A percentile compares a stretch with the other conserved stretches of the same genome.
Evolutionary conservation across 352 stramenopile species (phyloP).

Genomic region (Globisporangium solare): DNA sequence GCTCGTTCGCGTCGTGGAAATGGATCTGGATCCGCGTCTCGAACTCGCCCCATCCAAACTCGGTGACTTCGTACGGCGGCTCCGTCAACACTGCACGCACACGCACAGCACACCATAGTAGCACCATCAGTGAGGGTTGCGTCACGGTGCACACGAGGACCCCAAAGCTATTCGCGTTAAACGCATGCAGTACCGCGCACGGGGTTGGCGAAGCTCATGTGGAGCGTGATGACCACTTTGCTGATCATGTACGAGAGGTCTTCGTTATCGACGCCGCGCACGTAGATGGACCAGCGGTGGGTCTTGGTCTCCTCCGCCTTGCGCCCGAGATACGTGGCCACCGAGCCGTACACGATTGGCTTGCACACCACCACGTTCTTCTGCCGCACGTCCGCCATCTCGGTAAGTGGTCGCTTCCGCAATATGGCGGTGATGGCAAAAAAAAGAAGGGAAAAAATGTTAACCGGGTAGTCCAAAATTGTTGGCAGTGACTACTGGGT

Average conservation of each 20-base stretch:
- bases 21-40: constrained; percentile 95
- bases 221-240: constrained; percentile 97
- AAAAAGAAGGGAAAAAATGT: constrained; percentile 1
- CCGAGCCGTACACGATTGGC: constrained; percentile 93
- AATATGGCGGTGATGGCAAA: background rate
- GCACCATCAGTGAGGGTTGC: too few relatives aligned
- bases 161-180: too few relatives aligned
- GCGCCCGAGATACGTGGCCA: constrained; percentile 91
- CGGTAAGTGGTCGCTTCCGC: background rate
- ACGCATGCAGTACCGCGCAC: constrained; percentile 52
- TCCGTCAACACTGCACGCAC: constrained; percentile 86
- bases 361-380: constrained; percentile 86
- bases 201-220: constrained; percentile 94
- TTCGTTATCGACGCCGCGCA: constrained; percentile 91
- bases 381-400: constrained; percentile 70
- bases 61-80: constrained; percentile 95
- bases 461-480: constrained; percentile 3
- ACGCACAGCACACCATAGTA: background rate
- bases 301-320: constrained; percentile 94
- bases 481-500: background rate
- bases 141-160: too few relatives aligned
- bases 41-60: constrained; percentile 97
- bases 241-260: constrained; percentile 93
- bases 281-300: constrained; percentile 93
- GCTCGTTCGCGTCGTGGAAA: constrained; percentile 93